Evolutionary conservation across 2,329 filamentous ascomycete genomes (phyloP).

Genomic region (Penicillium concentricum): DNA sequence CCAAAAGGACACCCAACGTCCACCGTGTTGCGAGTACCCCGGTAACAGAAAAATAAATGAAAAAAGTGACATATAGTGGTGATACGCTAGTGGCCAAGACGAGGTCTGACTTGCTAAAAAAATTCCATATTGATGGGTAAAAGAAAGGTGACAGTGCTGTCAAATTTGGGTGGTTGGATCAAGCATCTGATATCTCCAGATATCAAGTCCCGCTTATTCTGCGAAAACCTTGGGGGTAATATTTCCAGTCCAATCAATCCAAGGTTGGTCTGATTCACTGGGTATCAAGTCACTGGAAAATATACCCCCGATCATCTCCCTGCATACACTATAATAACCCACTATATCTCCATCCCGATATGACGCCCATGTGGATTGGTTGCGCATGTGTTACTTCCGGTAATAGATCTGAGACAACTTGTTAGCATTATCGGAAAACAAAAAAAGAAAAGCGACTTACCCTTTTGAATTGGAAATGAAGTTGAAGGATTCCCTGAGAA

Average conservation of each 20-base stretch:
- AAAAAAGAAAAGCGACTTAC: conserved; percentile 47
- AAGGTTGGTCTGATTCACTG: conserved; percentile 12
- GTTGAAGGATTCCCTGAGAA: conserved; percentile 79
- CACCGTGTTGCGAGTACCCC: conserved; percentile 6
- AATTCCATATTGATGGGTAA: conserved; percentile 15
- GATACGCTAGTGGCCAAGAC: background rate
- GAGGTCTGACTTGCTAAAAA: background rate
- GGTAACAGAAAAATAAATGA: conserved; percentile 7
- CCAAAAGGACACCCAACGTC: conserved; percentile 14
- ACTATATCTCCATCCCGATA: conserved; percentile 13
- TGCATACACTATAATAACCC: conserved; percentile 14
- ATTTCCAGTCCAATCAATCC: conserved; percentile 32
- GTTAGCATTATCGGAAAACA: conserved; percentile 9
- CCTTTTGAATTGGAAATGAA: conserved; percentile 99
- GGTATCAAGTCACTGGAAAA: conserved; percentile 16
- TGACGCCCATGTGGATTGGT: conserved; percentile 17
- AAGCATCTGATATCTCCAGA: conserved; percentile 28
- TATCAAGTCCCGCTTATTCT: conserved; percentile 16
- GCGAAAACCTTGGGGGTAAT: conserved; percentile 18
- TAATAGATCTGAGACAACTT: conserved; percentile 45
- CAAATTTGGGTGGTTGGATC: conserved; percentile 13
- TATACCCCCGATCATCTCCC: conserved; percentile 18
- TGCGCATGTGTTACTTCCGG: conserved; percentile 41
- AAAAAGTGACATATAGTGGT: background rate
- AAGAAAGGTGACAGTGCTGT: background rate